Evolutionary conservation across 176 grass and related monocot genomes (phyloP).

Genomic region (Eragrostis nindensis): DNA sequence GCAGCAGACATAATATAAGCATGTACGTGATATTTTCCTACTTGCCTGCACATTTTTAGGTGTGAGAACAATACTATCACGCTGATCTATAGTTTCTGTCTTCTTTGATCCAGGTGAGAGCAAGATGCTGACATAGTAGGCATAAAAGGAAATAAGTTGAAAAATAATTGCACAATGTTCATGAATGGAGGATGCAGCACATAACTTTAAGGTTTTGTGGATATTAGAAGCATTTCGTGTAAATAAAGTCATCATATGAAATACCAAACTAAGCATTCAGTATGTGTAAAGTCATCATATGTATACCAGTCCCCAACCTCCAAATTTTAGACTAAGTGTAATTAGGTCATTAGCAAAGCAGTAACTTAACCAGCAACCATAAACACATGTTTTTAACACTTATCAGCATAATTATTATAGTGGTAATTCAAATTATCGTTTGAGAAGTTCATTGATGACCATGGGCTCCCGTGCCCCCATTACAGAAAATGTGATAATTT

Average conservation of each 20-base stretch:
- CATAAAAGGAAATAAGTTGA: slow-evolving; percentile 45
- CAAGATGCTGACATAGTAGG: slow-evolving; percentile 52
- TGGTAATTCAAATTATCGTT: slow-evolving; percentile 5
- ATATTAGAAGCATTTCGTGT: slow-evolving; percentile 28
- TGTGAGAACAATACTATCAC: slow-evolving; percentile 86
- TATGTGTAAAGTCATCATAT: background rate
- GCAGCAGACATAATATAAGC: slow-evolving; percentile 7
- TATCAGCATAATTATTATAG: background rate
- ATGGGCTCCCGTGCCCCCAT: too few relatives aligned
- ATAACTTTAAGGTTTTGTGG: background rate
- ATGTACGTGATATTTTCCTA: slow-evolving; percentile 45
- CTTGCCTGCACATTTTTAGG: slow-evolving; percentile 98
- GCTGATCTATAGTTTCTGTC: slow-evolving; percentile 75
- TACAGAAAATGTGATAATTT: too few relatives aligned
- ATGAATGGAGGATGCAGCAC: slow-evolving; percentile 6
- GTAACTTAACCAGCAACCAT: background rate
- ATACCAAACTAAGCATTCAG: background rate
- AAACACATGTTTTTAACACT: slow-evolving; percentile 18
- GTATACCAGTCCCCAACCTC: background rate
- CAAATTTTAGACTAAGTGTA: background rate
- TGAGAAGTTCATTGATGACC: too few relatives aligned
- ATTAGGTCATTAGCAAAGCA: background rate
- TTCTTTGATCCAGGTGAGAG: slow-evolving; percentile 91
- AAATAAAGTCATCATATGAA: slow-evolving; percentile 17
- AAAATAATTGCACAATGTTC: slow-evolving; percentile 9